Percentiles rank a stretch among this genome's conserved stretches.
phyloP scores from a whole-genome alignment of 306 rosid species.

The Datisca glomerata region DNA sequence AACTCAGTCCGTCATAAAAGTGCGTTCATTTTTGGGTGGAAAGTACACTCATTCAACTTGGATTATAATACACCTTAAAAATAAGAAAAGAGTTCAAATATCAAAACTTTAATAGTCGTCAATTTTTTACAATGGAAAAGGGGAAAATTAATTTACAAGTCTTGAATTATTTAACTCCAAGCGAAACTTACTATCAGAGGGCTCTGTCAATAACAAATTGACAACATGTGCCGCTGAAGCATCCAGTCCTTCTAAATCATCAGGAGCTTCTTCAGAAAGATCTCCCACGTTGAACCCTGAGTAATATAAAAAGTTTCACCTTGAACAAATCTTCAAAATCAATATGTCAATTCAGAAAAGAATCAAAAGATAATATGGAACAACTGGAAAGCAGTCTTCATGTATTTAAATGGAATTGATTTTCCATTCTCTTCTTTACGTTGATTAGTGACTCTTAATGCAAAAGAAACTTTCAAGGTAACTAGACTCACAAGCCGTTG shows the following conservation, averaged over 20 bases:
- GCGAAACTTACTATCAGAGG: slow-evolving; percentile 70
- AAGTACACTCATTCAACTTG: no score
- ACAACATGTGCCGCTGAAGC: slow-evolving; percentile 90
- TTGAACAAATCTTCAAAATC: slow-evolving; percentile 1
- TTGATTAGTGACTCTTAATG: background rate
- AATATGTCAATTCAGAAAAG: no score
- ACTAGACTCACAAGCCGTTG: slow-evolving; percentile 80
- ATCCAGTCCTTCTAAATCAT: slow-evolving; percentile 93
- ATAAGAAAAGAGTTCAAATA: no score
- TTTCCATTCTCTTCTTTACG: background rate
- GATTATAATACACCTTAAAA: no score
- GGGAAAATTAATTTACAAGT: background rate
- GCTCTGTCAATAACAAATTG: slow-evolving; percentile 85
- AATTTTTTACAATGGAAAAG: no score
- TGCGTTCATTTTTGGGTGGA: no score
- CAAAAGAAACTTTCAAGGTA: slow-evolving; percentile 4
- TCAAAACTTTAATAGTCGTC: no score
- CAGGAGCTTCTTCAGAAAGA: slow-evolving; percentile 74
- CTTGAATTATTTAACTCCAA: slow-evolving; percentile 2
- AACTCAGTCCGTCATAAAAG: no score
- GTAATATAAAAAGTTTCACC: slow-evolving; percentile 2
- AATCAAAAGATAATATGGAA: background rate
- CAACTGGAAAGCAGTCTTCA: slow-evolving; percentile 2
- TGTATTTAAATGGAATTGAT: no score
- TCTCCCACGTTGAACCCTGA: slow-evolving; percentile 95